Conservation (phyloP, 257 asterid species). For the Pogostemon cablin region DNA sequence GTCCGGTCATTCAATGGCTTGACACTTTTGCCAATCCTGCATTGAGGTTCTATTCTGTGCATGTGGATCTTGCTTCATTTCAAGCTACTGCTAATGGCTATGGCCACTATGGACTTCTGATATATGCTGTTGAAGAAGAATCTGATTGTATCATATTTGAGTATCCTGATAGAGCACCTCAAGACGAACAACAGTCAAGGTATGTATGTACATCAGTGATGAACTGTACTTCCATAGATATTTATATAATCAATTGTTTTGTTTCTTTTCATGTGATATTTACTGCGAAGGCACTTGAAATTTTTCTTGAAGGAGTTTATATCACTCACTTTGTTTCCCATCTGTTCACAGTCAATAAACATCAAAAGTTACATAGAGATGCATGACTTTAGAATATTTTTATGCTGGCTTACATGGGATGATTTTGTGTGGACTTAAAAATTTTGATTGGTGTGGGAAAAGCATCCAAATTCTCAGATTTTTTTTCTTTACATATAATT, state of each 20-base stretch:
- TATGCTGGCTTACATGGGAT: neutral
- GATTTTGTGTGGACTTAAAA: conserved; percentile 10
- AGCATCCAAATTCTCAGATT: neutral
- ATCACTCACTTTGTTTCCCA: neutral
- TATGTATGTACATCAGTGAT: conserved; percentile 35
- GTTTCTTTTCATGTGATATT: neutral
- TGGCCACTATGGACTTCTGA: conserved; percentile 79
- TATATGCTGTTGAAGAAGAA: conserved; percentile 63
- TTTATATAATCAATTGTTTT: conserved; percentile 8
- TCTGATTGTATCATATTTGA: conserved; percentile 48
- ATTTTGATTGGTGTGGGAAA: neutral
- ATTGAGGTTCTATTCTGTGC: conserved; percentile 61
- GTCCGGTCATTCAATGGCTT: conserved; percentile 79
- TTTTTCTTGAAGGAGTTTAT: neutral
- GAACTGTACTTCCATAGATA: neutral
- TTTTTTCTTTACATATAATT: neutral
- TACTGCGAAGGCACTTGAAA: neutral
- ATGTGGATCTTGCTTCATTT: conserved; percentile 81
- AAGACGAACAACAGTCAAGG: conserved; percentile 55
- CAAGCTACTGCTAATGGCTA: conserved; percentile 70
- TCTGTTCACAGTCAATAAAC: neutral
- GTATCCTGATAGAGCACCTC: conserved; percentile 50
- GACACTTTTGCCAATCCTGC: conserved; percentile 87
- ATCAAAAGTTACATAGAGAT: neutral
- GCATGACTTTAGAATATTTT: neutral